phyloP scores from a whole-genome alignment of 805 yeast genomes.

The Candida xiaguanensis region DNA sequence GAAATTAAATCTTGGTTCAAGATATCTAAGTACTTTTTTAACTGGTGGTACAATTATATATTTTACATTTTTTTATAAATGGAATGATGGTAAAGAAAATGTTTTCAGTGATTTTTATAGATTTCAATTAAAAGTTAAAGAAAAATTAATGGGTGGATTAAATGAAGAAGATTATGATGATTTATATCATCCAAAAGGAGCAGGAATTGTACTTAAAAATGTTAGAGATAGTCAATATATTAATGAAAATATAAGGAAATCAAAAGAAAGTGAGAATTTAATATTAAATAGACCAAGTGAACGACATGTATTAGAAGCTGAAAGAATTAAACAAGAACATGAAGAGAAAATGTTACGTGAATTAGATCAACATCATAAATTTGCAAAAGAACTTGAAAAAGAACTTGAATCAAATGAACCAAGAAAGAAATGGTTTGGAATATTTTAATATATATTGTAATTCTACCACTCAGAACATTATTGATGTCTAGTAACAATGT shows the following conservation, averaged over 20 bases:
- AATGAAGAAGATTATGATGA: conserved; percentile 62
- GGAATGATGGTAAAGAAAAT: conserved; percentile 84
- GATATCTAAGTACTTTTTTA: conserved; percentile 49
- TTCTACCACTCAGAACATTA: too few relatives aligned
- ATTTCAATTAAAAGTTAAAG: conserved; percentile 53
- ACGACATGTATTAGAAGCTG: conserved; percentile 72
- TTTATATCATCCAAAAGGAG: conserved; percentile 44
- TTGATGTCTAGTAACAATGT: too few relatives aligned
- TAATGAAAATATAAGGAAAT: conserved; percentile 38
- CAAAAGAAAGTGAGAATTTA: conserved; percentile 39
- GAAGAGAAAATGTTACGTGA: conserved; percentile 49
- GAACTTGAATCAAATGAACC: conserved; percentile 8
- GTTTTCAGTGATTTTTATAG: conserved; percentile 68
- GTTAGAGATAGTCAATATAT: conserved; percentile 42
- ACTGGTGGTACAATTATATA: conserved; percentile 50
- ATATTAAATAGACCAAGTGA: conserved; percentile 67
- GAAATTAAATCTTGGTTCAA: conserved; percentile 57
- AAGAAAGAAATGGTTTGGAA: conserved; percentile 24
- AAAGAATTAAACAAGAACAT: conserved; percentile 60
- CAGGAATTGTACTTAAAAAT: conserved; percentile 37
- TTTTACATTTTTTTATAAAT: conserved; percentile 68
- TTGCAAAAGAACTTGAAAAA: conserved; percentile 17
- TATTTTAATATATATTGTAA: conserved; percentile 1
- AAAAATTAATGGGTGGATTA: conserved; percentile 48
- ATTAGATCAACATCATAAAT: conserved; percentile 21